Conservation (phyloP, 805 yeast species). For the Yamadazyma akitaensis region DNA sequence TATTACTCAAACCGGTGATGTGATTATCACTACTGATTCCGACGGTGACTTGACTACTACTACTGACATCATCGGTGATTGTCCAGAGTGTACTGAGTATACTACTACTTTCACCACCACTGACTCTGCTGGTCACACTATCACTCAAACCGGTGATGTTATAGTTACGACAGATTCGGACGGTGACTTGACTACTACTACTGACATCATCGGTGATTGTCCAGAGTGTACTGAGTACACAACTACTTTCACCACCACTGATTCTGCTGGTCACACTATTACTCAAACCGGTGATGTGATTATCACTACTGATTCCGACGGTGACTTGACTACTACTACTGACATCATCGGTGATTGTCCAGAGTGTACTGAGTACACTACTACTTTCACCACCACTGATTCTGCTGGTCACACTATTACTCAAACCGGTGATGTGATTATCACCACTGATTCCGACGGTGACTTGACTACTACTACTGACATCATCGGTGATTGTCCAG, state of each 20-base stretch:
- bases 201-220: constrained; percentile 8
- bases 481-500: constrained; percentile 7
- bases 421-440: constrained; percentile 10
- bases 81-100: constrained; percentile 16
- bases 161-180: constrained; percentile 16
- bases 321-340: constrained; percentile 11
- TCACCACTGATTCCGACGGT: constrained; percentile 20
- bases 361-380: constrained; percentile 9
- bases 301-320: constrained; percentile 16
- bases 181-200: constrained; percentile 13
- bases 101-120: constrained; percentile 18
- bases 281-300: constrained; percentile 16
- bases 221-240: constrained; percentile 17
- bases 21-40: not conserved
- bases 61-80: constrained; percentile 4
- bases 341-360: constrained; percentile 5
- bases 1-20: not conserved
- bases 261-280: constrained; percentile 12
- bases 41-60: not conserved
- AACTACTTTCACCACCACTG: constrained; percentile 17
- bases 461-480: constrained; percentile 16
- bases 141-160: constrained; percentile 16
- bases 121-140: constrained; percentile 12
- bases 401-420: constrained; percentile 4
- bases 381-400: constrained; percentile 7